phyloP scores from a whole-genome alignment of 1,139 yeast species.

The Kurtzmaniella quercitrusa region DNA sequence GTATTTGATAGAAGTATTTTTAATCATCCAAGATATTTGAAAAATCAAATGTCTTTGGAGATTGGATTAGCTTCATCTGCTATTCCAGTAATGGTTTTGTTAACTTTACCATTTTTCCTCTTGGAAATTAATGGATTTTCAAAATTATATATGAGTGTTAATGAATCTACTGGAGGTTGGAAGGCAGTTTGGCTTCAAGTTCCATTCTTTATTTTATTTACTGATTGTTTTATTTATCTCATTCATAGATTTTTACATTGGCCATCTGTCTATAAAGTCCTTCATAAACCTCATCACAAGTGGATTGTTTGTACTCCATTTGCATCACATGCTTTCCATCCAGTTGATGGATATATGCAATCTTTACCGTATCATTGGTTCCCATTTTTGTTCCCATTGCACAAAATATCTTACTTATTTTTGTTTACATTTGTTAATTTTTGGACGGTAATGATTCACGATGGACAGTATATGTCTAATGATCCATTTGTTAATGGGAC shows the following conservation, averaged over 20 bases:
- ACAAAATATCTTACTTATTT: constrained; percentile 75
- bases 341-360: constrained; percentile 92
- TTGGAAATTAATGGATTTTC: constrained; percentile 83
- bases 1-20: constrained; percentile 85
- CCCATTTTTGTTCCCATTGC: constrained; percentile 89
- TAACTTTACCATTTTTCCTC: constrained; percentile 88
- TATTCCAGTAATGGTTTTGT: constrained; percentile 81
- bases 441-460: constrained; percentile 99
- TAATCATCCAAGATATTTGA: constrained; percentile 93
- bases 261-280: constrained; percentile 76
- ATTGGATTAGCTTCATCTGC: constrained; percentile 73
- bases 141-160: constrained; percentile 61
- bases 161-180: constrained; percentile 67
- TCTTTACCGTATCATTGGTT: constrained; percentile 88
- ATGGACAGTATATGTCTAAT: constrained; percentile 90
- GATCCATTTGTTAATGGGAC: constrained; percentile 96
- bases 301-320: constrained; percentile 99
- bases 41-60: constrained; percentile 85
- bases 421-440: constrained; percentile 88
- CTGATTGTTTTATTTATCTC: constrained; percentile 88
- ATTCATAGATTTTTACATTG: constrained; percentile 92
- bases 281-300: constrained; percentile 99
- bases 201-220: constrained; percentile 79
- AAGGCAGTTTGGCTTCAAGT: constrained; percentile 60
- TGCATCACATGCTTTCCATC: constrained; percentile 98